Percentiles rank a stretch among this genome's conserved stretches.
phyloP scores from a whole-genome alignment of 805 yeast species.

The Diddensiella santjacobensis region DNA sequence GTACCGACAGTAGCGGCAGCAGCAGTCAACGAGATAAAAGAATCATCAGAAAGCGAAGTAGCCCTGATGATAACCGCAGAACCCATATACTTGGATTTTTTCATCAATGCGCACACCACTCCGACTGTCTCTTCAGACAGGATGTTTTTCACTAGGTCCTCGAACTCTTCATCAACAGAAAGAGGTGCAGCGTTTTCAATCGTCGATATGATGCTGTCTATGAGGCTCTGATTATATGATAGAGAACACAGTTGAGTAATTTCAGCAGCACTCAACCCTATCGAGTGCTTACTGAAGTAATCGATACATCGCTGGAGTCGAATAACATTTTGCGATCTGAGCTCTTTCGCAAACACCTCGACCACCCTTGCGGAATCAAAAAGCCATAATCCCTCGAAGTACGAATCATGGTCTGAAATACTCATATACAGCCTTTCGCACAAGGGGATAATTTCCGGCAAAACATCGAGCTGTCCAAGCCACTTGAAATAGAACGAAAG shows the following conservation, averaged over 20 bases:
- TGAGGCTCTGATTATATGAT: not conserved
- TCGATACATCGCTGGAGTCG: not conserved
- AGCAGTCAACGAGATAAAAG: not conserved
- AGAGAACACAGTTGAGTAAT: not conserved
- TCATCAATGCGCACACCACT: not conserved
- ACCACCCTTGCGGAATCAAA: not conserved
- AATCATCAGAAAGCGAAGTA: conserved; percentile 1
- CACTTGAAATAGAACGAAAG: not conserved
- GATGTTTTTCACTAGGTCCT: not conserved
- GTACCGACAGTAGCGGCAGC: not conserved
- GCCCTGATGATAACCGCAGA: not conserved
- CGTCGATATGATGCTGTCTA: not conserved
- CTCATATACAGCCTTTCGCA: not conserved
- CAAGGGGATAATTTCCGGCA: not conserved
- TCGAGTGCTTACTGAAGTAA: not conserved
- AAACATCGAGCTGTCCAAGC: not conserved
- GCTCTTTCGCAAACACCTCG: not conserved
- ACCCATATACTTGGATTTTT: not conserved
- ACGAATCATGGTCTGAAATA: not conserved
- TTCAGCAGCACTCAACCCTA: not conserved
- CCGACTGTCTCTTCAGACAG: not conserved
- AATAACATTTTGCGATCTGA: not conserved
- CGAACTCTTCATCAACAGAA: not conserved
- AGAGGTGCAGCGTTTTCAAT: not conserved
- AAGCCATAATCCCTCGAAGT: conserved; percentile 2